Evolutionary conservation across 163 green algal species (phyloP), one percentile per base, ranked within the genome.

Genomic region (Volvox carteri): DNA sequence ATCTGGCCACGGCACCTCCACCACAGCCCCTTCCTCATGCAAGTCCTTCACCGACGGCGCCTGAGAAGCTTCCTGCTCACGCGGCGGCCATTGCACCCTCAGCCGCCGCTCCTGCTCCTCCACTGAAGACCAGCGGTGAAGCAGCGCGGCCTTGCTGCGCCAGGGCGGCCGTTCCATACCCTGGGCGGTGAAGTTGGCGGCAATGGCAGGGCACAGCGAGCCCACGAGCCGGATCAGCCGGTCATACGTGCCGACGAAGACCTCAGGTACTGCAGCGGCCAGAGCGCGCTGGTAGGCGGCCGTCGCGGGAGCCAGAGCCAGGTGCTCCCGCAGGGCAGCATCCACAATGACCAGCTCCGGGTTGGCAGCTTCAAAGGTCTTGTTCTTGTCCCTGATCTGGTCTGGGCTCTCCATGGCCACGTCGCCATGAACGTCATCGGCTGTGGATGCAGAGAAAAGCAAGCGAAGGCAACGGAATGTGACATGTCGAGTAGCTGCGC

Each of bases 101-200:
- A 62, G 11, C 23, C n/a, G 54, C 54, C 41, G 78, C 78, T 75
- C 76, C 76, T 39, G 28, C 28, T 86, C 48, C 67, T 79, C 65
- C 21, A 65, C 46, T 1, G 9, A 4, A 23, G 54, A 23, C 83
- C 83, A 88, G 83, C 83, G 83, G 50, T 73, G 48, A 46, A 83
- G 35, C 35, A 88, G 50, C 83, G 83, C 83, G 9, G 35, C 1
- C 37, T 74, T 81, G 83, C 83, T 48, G 68, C 83, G 83, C 83
- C 83, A 88, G 3, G 83, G 83, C 25, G 83, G 83, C 68, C 56
- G 30, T 33, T 88, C 83, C 83, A 81, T 73, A 48, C 83, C 83
- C 1, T 60, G 48, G 19, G 21, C 19, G 35, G 19, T 65, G 68
- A 88, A 88, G 68, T 60, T 81, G 65, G 70, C 48, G 30, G 67